phyloP scores from a whole-genome alignment of 192 early-diverging fungal species.

The Geranomyces variabilis region DNA sequence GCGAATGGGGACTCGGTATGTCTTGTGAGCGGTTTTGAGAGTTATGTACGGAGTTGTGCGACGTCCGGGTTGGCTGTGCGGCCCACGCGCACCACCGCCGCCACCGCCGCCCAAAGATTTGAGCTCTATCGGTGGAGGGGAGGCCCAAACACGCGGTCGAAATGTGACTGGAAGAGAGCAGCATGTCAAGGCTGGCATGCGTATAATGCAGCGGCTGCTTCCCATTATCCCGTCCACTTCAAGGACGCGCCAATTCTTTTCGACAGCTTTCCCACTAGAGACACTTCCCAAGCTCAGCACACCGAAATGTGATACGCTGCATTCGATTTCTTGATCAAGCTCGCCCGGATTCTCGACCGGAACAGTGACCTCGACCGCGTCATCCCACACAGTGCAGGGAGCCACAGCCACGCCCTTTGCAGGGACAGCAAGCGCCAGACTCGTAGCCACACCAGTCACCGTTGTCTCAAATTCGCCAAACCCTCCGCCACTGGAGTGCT shows the following conservation, averaged over 20 bases:
- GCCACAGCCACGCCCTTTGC: neutral
- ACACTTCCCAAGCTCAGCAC: neutral
- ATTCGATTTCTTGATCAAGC: neutral
- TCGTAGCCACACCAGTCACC: neutral
- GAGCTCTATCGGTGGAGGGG: neutral
- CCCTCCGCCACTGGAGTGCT: neutral
- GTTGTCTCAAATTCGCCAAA: neutral
- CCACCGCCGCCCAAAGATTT: neutral
- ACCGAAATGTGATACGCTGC: neutral
- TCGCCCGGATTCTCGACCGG: neutral
- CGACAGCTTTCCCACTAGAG: too few relatives aligned
- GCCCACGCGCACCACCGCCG: neutral
- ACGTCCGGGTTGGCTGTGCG: neutral
- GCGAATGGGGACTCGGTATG: neutral
- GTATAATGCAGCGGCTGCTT: too few relatives aligned
- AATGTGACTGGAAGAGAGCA: neutral
- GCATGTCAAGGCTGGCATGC: too few relatives aligned
- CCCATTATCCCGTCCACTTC: too few relatives aligned
- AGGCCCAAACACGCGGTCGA: neutral
- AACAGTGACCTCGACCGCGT: neutral
- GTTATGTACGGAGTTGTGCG: constrained; percentile 3
- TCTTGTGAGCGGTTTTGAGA: neutral
- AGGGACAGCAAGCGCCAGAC: neutral
- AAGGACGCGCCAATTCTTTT: too few relatives aligned
- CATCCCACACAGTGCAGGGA: constrained; percentile 7